Evolutionary conservation across 1,284 basidiomycete species (phyloP).

Genomic region (Trichosporon sp.): DNA sequence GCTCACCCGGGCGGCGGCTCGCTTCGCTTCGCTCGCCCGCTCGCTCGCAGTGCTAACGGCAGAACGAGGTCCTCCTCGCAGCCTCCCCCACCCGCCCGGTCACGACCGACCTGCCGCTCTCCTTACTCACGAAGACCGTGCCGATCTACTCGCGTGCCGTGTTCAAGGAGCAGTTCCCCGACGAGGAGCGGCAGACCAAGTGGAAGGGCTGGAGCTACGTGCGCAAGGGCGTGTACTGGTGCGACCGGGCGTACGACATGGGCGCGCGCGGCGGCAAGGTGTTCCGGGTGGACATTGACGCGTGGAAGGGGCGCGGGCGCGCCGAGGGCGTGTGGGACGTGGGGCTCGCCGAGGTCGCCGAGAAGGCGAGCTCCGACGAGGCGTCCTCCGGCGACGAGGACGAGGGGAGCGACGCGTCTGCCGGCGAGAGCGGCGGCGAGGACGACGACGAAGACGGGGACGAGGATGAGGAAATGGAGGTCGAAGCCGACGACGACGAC

Average conservation of each 20-base stretch:
- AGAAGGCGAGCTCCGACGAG: constrained; percentile 20
- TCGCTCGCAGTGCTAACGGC: background rate
- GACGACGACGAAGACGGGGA: constrained; percentile 26
- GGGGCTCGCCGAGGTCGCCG: constrained; percentile 14
- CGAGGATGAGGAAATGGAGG: constrained; percentile 16
- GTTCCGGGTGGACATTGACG: constrained; percentile 44
- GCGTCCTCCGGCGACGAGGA: constrained; percentile 20
- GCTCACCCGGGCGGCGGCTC: no score
- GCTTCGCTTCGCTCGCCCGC: background rate
- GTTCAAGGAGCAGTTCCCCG: constrained; percentile 34
- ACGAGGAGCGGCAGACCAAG: constrained; percentile 26
- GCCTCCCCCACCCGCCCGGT: constrained; percentile 33
- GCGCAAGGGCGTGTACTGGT: constrained; percentile 43
- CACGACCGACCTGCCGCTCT: constrained; percentile 34
- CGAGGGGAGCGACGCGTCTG: constrained; percentile 6
- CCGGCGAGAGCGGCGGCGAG: constrained; percentile 11
- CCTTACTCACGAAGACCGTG: constrained; percentile 31
- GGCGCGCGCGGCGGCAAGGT: constrained; percentile 42
- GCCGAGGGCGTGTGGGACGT: constrained; percentile 32
- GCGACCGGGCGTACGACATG: constrained; percentile 45
- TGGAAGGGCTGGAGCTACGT: constrained; percentile 40
- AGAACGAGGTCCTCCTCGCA: constrained; percentile 47
- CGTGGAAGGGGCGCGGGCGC: constrained; percentile 38
- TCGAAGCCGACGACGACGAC: constrained; percentile 12
- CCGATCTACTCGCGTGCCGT: constrained; percentile 39